Percentiles rank a stretch among this genome's conserved stretches.
Evolutionary conservation across 164 flowering plant species (phyloP).

Genomic region (Stephania yunnanensis): DNA sequence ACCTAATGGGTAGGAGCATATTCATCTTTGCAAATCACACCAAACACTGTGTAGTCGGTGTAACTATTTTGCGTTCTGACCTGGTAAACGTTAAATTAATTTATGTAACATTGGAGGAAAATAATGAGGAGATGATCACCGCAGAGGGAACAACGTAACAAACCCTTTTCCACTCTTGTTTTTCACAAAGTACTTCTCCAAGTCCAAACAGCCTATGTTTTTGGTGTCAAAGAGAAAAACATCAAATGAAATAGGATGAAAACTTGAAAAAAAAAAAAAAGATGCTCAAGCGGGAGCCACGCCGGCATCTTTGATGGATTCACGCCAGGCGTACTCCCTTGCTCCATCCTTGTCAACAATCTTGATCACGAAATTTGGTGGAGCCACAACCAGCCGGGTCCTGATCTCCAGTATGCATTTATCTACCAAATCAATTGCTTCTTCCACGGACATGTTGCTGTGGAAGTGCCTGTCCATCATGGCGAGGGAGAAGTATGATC

Average conservation of each 20-base stretch:
- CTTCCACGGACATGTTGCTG: slow-evolving; percentile 78
- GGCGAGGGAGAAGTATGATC: slow-evolving; percentile 79
- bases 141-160: background rate
- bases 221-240: background rate
- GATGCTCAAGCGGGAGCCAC: slow-evolving; percentile 26
- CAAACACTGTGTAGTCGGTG: too few species aligned
- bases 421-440: slow-evolving; percentile 84
- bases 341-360: slow-evolving; percentile 97
- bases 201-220: background rate
- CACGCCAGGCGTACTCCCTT: slow-evolving; percentile 84
- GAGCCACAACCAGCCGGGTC: slow-evolving; percentile 87
- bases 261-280: background rate
- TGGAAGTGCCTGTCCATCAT: slow-evolving; percentile 96
- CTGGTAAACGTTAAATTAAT: too few species aligned
- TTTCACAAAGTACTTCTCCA: background rate
- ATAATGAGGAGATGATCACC: background rate
- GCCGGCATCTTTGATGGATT: slow-evolving; percentile 49
- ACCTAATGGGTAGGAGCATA: too few species aligned
- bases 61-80: too few species aligned
- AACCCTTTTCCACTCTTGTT: background rate
- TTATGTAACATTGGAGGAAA: background rate
- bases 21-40: too few species aligned
- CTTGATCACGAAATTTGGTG: slow-evolving; percentile 94
- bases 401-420: slow-evolving; percentile 83
- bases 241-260: background rate